Evolutionary conservation across 768 basidiomycete genomes (phyloP).

Genomic region (Rhizopogon sp.): DNA sequence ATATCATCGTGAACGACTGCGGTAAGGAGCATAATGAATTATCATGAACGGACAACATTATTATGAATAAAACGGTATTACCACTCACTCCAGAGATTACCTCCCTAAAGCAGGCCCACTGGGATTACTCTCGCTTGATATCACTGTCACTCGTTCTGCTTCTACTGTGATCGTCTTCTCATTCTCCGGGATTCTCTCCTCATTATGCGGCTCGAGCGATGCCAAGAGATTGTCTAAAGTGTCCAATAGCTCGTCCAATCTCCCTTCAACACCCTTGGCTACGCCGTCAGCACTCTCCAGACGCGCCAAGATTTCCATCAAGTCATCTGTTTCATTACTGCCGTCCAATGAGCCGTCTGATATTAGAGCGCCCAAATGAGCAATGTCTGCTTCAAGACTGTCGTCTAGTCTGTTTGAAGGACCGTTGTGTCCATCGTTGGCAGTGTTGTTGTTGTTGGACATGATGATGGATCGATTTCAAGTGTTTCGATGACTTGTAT

Average conservation of each 20-base stretch:
- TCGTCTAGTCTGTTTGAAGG: slow-evolving; percentile 2
- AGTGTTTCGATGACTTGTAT: no score
- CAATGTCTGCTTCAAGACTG: slow-evolving; percentile 33
- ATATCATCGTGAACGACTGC: background rate
- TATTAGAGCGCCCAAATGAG: slow-evolving; percentile 27
- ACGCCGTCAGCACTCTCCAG: slow-evolving; percentile 55
- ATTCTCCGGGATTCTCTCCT: background rate
- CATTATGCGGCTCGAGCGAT: slow-evolving; percentile 30
- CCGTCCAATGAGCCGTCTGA: slow-evolving; percentile 17
- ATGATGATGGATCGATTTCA: slow-evolving; percentile 8
- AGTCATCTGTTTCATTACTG: slow-evolving; percentile 33
- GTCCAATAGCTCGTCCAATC: slow-evolving; percentile 55
- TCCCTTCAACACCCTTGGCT: slow-evolving; percentile 56
- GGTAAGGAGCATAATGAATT: no score
- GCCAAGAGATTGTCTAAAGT: slow-evolving; percentile 53
- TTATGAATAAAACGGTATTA: background rate
- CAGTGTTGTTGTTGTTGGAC: slow-evolving; percentile 14
- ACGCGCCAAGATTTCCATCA: slow-evolving; percentile 48
- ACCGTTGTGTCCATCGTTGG: slow-evolving; percentile 7
- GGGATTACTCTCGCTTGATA: background rate
- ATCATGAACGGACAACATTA: background rate
- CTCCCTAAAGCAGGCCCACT: background rate
- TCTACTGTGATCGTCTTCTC: background rate
- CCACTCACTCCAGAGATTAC: background rate
- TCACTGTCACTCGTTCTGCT: background rate